Evolutionary conservation across 371 early-diverging fungal species (phyloP), one percentile per base, ranked within the genome.

Genomic region (Rhizomucor miehei): DNA sequence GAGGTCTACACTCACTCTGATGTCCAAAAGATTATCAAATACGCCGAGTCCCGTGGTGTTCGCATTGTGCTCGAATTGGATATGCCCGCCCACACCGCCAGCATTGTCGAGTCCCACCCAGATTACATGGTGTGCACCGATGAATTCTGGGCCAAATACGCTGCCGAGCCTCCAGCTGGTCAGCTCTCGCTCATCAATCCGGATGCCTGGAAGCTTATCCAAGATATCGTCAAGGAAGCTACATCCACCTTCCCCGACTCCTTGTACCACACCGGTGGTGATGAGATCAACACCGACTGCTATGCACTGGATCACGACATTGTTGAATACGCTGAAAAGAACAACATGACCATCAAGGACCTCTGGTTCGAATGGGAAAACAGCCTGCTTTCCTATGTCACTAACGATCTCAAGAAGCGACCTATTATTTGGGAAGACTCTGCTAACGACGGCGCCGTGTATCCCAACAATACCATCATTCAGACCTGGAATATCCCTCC

Each of bases 31-130:
- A 59, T 91, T 46, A 74, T 89, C 45, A 41, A 71, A 23, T 89
- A 82, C 60, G 92, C 83, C 41, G 71, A 75, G 23, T 72, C 84
- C 8, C 88, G 87, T 36, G 92, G 90, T 45, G 79, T 92, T 34
- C 84, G 92, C 43, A 79, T 91, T 17, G 71, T 90, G 10, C 84
- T 90, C 17, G 92, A 92, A 65, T 75, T 90, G 20, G 91, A 91
- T 44, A 82, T 89, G 69, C 91, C 92, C 35, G 92, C 89, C 0
- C 92, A 92, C 69, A 85, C 89, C 52, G 79, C 66, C 24, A 48
- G 77, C 50, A 65, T 73, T 54, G 63, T 47, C 5, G 50, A 63
- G 13, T 62, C 73, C 20, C 75, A 82, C 48, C 75, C 81, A 37
- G 71, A 79, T 48, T 60, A 66, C n/a, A 63, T 82, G 39, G 59